Evolutionary conservation across 192 early-diverging fungal genomes (phyloP).

Genomic region (Rhizophagus sp.): DNA sequence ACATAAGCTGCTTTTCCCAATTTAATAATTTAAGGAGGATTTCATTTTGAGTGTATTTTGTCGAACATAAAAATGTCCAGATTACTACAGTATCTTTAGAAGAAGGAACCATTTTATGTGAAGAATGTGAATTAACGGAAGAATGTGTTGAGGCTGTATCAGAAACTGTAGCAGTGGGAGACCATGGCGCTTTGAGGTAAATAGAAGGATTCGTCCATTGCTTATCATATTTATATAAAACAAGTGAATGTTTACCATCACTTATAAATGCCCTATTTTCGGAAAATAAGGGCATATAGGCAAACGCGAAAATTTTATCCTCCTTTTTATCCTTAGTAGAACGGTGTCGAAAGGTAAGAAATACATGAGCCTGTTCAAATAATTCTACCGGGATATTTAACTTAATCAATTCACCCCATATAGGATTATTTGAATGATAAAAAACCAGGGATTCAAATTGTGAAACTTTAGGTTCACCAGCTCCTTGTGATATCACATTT

Average conservation of each 20-base stretch:
- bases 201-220: constrained; percentile 36
- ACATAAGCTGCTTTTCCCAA: constrained; percentile 51
- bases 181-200: constrained; percentile 57
- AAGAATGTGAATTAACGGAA: constrained; percentile 7
- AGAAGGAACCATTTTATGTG: constrained; percentile 17
- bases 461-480: constrained; percentile 34
- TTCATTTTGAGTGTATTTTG: constrained; percentile 64
- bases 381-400: constrained; percentile 55
- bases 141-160: constrained; percentile 16
- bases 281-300: constrained; percentile 55
- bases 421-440: constrained; percentile 59
- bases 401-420: constrained; percentile 66
- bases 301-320: constrained; percentile 63
- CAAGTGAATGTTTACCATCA: constrained; percentile 59
- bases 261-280: constrained; percentile 53
- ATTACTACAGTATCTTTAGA: constrained; percentile 51
- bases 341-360: constrained; percentile 59
- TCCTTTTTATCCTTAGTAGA: constrained; percentile 31
- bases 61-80: constrained; percentile 63
- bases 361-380: constrained; percentile 63
- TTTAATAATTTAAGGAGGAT: constrained; percentile 64
- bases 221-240: constrained; percentile 65
- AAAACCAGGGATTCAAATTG: constrained; percentile 62
- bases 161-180: constrained; percentile 30
- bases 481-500: constrained; percentile 52